Percentiles rank a stretch among this genome's conserved stretches.
Conservation (phyloP, 768 basidiomycete genomes). For the Mycena sanguinolenta region DNA sequence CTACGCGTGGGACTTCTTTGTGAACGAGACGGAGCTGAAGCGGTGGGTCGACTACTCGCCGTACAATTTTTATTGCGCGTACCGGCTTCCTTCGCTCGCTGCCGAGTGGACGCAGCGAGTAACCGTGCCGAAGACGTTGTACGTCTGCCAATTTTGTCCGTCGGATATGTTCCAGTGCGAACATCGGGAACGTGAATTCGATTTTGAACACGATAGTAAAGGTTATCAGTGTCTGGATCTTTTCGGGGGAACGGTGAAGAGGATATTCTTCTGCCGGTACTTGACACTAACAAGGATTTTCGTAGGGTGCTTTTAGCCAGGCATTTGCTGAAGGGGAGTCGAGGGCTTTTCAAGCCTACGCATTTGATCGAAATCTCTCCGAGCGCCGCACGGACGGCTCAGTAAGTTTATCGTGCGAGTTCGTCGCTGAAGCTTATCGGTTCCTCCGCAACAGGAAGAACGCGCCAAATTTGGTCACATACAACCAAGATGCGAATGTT, state of each 20-base stretch:
- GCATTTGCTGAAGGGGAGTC: constrained; percentile 67
- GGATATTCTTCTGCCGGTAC: constrained; percentile 43
- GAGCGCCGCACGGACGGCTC: constrained; percentile 76
- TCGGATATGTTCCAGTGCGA: constrained; percentile 40
- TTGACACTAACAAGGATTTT: constrained; percentile 44
- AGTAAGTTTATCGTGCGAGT: constrained; percentile 50
- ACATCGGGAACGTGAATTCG: constrained; percentile 51
- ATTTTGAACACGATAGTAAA: constrained; percentile 38
- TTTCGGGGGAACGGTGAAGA: constrained; percentile 55
- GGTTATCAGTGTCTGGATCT: constrained; percentile 57
- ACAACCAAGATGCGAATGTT: constrained; percentile 80
- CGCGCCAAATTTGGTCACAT: constrained; percentile 63
- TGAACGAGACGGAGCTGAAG: constrained; percentile 48
- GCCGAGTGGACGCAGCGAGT: constrained; percentile 16
- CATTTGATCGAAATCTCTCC: constrained; percentile 83
- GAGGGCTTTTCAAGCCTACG: constrained; percentile 65
- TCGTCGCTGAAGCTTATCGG: background rate
- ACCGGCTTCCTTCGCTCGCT: constrained; percentile 59
- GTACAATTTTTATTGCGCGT: constrained; percentile 70
- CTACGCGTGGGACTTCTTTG: constrained; percentile 60
- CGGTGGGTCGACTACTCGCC: constrained; percentile 67
- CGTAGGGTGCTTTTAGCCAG: constrained; percentile 70
- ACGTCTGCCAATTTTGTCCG: constrained; percentile 33
- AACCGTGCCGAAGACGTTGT: background rate
- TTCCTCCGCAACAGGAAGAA: constrained; percentile 62